Evolutionary conservation across 2,329 filamentous ascomycete species (phyloP).

Genomic region (Talaromyces sp.): DNA sequence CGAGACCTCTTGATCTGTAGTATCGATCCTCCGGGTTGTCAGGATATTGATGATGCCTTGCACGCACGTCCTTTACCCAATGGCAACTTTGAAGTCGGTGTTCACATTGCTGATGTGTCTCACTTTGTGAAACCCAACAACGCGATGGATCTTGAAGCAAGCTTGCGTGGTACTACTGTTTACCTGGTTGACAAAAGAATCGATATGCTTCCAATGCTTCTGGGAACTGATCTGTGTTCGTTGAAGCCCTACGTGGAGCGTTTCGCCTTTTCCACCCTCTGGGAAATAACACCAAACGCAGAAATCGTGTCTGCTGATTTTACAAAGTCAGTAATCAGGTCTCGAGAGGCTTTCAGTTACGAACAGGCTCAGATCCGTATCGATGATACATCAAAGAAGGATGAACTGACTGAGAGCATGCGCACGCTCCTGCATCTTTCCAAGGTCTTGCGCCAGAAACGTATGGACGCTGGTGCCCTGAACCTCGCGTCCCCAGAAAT

Average conservation of each 20-base stretch:
- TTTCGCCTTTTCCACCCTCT: constrained; percentile 77
- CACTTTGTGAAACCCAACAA: constrained; percentile 97
- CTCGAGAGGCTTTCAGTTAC: constrained; percentile 94
- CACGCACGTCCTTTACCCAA: constrained; percentile 82
- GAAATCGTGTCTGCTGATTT: constrained; percentile 83
- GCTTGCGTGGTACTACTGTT: constrained; percentile 89
- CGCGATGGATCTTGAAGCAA: constrained; percentile 94
- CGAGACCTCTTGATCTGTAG: constrained; percentile 87
- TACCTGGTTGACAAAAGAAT: constrained; percentile 99
- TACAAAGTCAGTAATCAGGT: constrained; percentile 97
- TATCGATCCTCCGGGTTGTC: constrained; percentile 92
- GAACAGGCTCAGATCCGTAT: constrained; percentile 93
- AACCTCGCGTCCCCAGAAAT: constrained; percentile 98
- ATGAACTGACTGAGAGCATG: constrained; percentile 88
- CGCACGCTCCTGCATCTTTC: constrained; percentile 80
- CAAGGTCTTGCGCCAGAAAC: constrained; percentile 88
- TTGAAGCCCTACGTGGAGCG: constrained; percentile 97
- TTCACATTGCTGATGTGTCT: constrained; percentile 98
- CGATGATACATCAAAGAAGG: constrained; percentile 80
- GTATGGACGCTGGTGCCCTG: constrained; percentile 90
- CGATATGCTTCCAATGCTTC: constrained; percentile 95
- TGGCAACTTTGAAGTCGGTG: constrained; percentile 91
- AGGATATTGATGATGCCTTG: constrained; percentile 96
- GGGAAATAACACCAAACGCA: constrained; percentile 83
- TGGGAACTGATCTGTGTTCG: constrained; percentile 94